These are phyloP conservation scores for Euphrasia arctica DNA, from an alignment of 305 asterid species.

Conservation along the genomic window DNA sequence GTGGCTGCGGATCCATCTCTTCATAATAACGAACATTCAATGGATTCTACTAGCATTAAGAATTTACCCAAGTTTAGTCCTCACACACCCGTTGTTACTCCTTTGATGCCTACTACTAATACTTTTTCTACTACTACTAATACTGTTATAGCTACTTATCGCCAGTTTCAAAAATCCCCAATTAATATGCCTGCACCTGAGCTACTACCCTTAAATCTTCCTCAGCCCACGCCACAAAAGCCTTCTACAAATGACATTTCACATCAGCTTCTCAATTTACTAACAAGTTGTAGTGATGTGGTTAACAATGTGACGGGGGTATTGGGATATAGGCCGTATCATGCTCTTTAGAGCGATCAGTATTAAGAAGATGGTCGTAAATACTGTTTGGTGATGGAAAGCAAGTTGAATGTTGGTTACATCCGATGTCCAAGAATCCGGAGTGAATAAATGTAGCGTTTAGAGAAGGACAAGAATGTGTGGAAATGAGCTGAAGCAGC, in stretches of 20 bases:
- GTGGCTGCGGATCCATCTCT: slow-evolving; percentile 26
- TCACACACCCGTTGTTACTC: slow-evolving; percentile 18
- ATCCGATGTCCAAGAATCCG: background rate
- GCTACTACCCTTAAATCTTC: background rate
- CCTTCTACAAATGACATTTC: slow-evolving; percentile 48
- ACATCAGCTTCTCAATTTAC: slow-evolving; percentile 63
- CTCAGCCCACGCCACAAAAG: background rate
- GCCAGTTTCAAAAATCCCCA: slow-evolving; percentile 35
- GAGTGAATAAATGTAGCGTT: background rate
- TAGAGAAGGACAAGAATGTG: background rate
- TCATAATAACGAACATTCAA: slow-evolving; percentile 14
- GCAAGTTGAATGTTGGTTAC: background rate
- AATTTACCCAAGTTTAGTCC: slow-evolving; percentile 34
- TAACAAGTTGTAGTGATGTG: slow-evolving; percentile 67
- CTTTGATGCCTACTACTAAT: slow-evolving; percentile 21
- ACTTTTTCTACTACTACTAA: background rate
- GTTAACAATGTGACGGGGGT: slow-evolving; percentile 53
- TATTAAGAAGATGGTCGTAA: background rate
- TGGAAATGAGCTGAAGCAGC: background rate
- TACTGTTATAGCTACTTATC: background rate
- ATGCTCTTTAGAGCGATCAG: slow-evolving; percentile 40
- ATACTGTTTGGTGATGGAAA: background rate
- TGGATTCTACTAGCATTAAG: slow-evolving; percentile 35
- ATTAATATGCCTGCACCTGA: slow-evolving; percentile 29
- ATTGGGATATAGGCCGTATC: slow-evolving; percentile 75